Evolutionary conservation across 1,284 basidiomycete genomes (phyloP).

Genomic region (Naganishia cerealis): DNA sequence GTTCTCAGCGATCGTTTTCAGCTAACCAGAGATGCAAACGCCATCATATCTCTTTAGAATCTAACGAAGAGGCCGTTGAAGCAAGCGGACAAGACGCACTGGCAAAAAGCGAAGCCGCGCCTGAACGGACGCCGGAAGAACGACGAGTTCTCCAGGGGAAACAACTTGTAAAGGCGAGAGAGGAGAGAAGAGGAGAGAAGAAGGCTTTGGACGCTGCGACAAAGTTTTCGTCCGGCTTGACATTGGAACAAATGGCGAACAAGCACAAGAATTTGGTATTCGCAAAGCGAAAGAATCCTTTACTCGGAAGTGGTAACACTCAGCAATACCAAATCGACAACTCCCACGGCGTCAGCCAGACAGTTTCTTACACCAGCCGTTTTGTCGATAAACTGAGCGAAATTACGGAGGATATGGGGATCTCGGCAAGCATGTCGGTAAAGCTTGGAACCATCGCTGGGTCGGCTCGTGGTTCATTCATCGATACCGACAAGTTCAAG

Average conservation of each 20-base stretch:
- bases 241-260: background rate
- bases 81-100: background rate
- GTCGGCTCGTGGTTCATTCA: slow-evolving; percentile 1
- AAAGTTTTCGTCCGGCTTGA: background rate
- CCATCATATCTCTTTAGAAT: background rate
- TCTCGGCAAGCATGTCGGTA: slow-evolving; percentile 2
- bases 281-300: background rate
- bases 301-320: background rate
- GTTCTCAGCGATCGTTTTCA: background rate
- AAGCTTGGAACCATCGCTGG: background rate
- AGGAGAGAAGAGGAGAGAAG: background rate
- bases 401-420: slow-evolving; percentile 1
- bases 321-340: background rate
- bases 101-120: background rate
- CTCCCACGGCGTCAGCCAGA: background rate
- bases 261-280: background rate
- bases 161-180: background rate
- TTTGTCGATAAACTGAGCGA: slow-evolving; percentile 11
- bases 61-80: background rate
- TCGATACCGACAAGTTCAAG: slow-evolving; percentile 2
- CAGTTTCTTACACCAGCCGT: background rate
- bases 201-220: background rate
- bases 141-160: background rate
- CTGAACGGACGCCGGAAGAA: background rate
- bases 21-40: background rate